Base-by-base conservation (phyloP, 2,329 filamentous ascomycete species). In the Lecanicillium sp. region DNA sequence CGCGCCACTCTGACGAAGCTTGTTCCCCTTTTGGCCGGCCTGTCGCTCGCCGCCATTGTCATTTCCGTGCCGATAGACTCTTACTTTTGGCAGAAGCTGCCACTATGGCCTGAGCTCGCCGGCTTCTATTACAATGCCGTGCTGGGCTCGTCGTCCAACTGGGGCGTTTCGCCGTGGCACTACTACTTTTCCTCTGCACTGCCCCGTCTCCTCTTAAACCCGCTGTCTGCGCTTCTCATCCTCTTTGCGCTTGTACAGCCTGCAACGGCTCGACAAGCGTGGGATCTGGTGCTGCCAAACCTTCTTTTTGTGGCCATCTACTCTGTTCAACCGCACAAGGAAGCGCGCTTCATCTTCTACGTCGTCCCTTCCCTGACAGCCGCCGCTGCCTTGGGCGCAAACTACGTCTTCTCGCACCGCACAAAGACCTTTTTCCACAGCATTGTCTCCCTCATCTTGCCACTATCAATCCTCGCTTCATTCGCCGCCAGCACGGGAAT, bases 301-400 rank as follows among this genome's bases (percentile, higher is more conserved):
- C 48, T 94, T 2, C 59, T 74, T 20, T 98, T 89, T 58, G 70
- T 94, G 15, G 72, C 72, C 4, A 60, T 94, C 31, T 97, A 95
- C 68, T 95, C 87, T 46, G 51, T 87, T 36, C 84, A 95, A 45
- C 89, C 90, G 1, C 92, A 98, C 66, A 98, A 98, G 58, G 92
- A 98, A 64, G 84, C 88, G 58, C 84, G 92, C 14, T 98, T 98
- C 68, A 81, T 98, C 49, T 79, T 97, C 52, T 97, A 97, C 62
- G 72, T 79, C 37, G 71, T 94, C 17, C 92, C 92, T 0, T 72
- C 82, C 0, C 66, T 97, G 20, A 95, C 89, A 0, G 83, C 82
- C 10, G 75, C 81, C 3, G 82, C 87, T 1, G 81, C 87, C 3
- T 70, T 87, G 4, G 81, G 80, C 15, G 86, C 87, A 12, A 74